Conservation (phyloP, 2,329 filamentous ascomycete genomes). For the Juglanconis sp. region DNA sequence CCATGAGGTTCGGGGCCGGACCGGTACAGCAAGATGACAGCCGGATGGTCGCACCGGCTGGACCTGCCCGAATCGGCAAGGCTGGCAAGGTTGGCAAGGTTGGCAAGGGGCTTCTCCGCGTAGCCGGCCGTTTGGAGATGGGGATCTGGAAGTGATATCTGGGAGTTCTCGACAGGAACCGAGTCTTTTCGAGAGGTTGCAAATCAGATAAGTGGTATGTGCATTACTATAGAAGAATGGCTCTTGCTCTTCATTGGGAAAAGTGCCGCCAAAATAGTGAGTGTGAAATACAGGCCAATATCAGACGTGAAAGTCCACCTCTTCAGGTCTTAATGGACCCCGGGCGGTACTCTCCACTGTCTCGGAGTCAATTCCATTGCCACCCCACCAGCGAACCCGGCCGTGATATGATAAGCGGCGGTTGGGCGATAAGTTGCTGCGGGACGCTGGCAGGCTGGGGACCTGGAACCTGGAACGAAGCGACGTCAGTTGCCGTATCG, state of each 20-base stretch:
- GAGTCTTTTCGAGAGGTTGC: background rate
- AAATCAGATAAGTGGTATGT: background rate
- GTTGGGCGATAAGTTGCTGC: conserved; percentile 2
- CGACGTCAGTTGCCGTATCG: conserved; percentile 5
- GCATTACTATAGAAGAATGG: too few species aligned
- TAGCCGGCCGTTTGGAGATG: background rate
- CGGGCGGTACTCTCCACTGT: conserved; percentile 3
- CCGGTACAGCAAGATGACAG: background rate
- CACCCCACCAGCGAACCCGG: background rate
- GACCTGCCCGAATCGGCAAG: conserved; percentile 16
- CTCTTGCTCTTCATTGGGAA: too few species aligned
- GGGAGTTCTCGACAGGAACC: background rate
- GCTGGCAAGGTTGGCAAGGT: conserved; percentile 1
- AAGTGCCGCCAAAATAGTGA: too few species aligned
- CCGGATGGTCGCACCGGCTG: conserved; percentile 11
- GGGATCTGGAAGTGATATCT: background rate
- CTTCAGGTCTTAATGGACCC: background rate
- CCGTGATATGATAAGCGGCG: conserved; percentile 1
- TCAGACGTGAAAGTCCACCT: background rate
- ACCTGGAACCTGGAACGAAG: background rate
- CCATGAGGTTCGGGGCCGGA: background rate
- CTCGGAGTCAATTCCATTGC: background rate
- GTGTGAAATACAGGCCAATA: background rate
- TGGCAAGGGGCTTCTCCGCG: background rate
- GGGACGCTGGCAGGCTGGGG: background rate